Base-by-base conservation (phyloP, 805 yeast genomes). In the Saturnispora dispora region DNA sequence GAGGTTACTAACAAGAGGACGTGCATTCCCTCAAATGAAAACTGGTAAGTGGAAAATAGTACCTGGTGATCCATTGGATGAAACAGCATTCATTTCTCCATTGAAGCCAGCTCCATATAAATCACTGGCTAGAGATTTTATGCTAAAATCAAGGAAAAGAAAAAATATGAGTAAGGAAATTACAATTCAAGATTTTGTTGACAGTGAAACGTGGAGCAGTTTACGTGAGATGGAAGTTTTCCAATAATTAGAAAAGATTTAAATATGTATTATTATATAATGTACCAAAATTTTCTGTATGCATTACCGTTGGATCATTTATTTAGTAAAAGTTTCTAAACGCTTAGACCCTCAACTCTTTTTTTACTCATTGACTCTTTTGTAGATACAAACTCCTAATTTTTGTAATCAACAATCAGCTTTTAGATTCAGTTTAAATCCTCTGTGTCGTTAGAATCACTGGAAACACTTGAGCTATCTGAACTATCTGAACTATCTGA, bases 41-140 rank as follows among this genome's bases (percentile, higher is more conserved):
- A 88, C 87, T 65, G 74, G 75, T 51, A 75, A 74, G 52, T 93
- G 96, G 96, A 75, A 77, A 20, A 65, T 72, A 3, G 95, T 87
- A 0, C 96, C 96, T 2, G 99, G 99, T 0, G 88, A 91, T 68
- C 98, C 97, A 8, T 61, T 91, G 59, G 96, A 91, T 63, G 68
- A 70, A 22, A 75, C 78, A 32, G 77, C 78, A 17, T 69, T 67
- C 46, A 74, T 88, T 39, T 88, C 89, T 5, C 75, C 82, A 41
- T 71, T 91, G 63, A 81, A 80, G 57, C 87, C 96, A 0, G 96
- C 93, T 1, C 82, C 84, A 5, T 67, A 73, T 0, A 70, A 71
- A 9, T 81, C 85, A 2, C 68, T 90, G 52, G 91, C 96, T 1
- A 73, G 99, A 52, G 99, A 93, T 66, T 88, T 89, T 60, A 83